These are phyloP conservation scores for Rhipidocladum racemiflorum DNA, from an alignment of 176 grass and related monocot genomes.

Conservation along the genomic window DNA sequence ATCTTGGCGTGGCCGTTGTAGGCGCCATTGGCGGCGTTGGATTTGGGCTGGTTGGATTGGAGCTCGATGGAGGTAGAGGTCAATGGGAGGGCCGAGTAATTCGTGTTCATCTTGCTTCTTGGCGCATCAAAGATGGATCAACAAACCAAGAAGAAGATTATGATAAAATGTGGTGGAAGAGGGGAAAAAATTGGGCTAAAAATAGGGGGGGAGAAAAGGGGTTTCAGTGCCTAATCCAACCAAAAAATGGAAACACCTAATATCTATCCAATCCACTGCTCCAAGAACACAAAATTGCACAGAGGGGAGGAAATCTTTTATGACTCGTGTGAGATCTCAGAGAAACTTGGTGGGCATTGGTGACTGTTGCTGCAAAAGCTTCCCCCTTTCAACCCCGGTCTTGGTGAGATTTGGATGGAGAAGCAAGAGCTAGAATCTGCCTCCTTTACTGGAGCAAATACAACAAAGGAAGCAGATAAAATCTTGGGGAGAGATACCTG, in stretches of 20 bases:
- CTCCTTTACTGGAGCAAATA: not conserved
- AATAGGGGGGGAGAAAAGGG: not conserved
- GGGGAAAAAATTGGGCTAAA: not conserved
- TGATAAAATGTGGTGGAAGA: not conserved
- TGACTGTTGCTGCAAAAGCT: not conserved
- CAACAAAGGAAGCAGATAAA: not conserved
- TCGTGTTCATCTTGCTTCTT: conserved; percentile 47
- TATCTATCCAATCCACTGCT: not conserved
- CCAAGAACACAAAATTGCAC: not conserved
- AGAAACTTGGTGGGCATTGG: not conserved
- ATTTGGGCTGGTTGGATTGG: conserved; percentile 41
- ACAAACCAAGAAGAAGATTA: not conserved
- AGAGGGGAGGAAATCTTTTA: not conserved
- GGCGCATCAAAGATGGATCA: conserved; percentile 25
- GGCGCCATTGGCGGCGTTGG: conserved; percentile 15
- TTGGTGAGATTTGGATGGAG: conserved; percentile 3
- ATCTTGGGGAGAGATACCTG: not conserved
- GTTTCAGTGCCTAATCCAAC: not conserved
- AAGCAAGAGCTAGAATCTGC: not conserved
- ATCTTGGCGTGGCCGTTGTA: conserved; percentile 45
- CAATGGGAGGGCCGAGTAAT: conserved; percentile 64
- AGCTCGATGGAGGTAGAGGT: conserved; percentile 68
- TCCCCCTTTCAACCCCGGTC: not conserved
- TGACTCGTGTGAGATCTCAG: not conserved
- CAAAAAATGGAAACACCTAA: not conserved